These are phyloP conservation scores for Claviceps cyperi DNA, from an alignment of 2,329 filamentous ascomycete genomes.

Conservation along the genomic window DNA sequence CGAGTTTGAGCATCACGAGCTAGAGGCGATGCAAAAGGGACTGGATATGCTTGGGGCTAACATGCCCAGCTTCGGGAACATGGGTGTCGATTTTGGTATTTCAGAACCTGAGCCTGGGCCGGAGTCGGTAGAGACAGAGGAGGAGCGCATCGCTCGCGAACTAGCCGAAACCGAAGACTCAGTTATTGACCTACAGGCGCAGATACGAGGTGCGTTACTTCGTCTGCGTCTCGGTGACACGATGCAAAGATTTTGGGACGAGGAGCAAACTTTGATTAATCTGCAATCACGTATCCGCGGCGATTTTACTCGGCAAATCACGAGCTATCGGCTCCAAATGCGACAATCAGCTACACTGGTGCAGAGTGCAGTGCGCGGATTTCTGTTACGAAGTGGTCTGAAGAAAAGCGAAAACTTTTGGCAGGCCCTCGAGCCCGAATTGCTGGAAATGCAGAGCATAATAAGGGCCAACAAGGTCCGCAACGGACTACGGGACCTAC, in stretches of 20 bases:
- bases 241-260: slow-evolving; percentile 86
- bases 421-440: slow-evolving; percentile 54
- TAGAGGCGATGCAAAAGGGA: slow-evolving; percentile 93
- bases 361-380: slow-evolving; percentile 66
- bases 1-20: slow-evolving; percentile 92
- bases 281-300: slow-evolving; percentile 79
- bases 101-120: slow-evolving; percentile 61
- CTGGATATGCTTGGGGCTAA: slow-evolving; percentile 87
- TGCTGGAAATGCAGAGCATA: slow-evolving; percentile 71
- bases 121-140: slow-evolving; percentile 74
- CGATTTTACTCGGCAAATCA: slow-evolving; percentile 73
- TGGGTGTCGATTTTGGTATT: slow-evolving; percentile 89
- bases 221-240: slow-evolving; percentile 62
- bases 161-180: slow-evolving; percentile 58
- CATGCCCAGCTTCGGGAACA: slow-evolving; percentile 96
- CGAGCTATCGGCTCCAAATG: slow-evolving; percentile 73
- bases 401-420: slow-evolving; percentile 50
- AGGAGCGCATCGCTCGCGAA: slow-evolving; percentile 74
- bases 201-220: slow-evolving; percentile 67
- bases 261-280: slow-evolving; percentile 62
- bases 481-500: slow-evolving; percentile 39
- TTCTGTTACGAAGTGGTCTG: slow-evolving; percentile 52
- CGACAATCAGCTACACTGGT: slow-evolving; percentile 62
- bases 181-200: slow-evolving; percentile 72
- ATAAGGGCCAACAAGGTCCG: slow-evolving; percentile 55